Evolutionary conservation across 2,329 filamentous ascomycete genomes (phyloP).

Genomic region (Gyromitra esculenta): DNA sequence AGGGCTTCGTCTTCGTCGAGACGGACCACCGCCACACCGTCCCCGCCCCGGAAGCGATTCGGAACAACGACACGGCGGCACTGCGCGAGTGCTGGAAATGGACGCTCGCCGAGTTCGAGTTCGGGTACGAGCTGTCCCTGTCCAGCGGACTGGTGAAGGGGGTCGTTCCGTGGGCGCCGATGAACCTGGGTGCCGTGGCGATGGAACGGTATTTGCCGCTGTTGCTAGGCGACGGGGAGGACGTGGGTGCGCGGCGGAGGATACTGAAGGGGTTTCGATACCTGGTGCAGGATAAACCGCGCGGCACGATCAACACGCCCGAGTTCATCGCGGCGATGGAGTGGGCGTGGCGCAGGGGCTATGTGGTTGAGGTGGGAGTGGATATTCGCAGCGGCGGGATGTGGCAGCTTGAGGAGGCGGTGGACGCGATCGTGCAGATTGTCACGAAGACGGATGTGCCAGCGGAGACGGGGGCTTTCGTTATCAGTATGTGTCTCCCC

Average conservation of each 20-base stretch:
- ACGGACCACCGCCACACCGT: conserved; percentile 74
- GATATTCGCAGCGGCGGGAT: conserved; percentile 81
- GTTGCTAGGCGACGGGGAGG: conserved; percentile 64
- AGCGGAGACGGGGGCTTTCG: conserved; percentile 6
- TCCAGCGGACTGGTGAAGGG: conserved; percentile 71
- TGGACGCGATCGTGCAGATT: conserved; percentile 73
- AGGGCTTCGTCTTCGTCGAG: conserved; percentile 84
- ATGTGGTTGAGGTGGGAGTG: conserved; percentile 83
- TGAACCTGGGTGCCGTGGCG: conserved; percentile 71
- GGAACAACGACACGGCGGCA: conserved; percentile 60
- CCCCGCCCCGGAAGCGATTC: conserved; percentile 72
- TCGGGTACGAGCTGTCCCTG: conserved; percentile 67
- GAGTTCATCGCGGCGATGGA: conserved; percentile 73
- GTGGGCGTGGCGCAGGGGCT: conserved; percentile 71
- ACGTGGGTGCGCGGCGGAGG: conserved; percentile 67
- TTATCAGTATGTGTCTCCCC: conserved; percentile 10
- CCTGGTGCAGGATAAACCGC: conserved; percentile 79
- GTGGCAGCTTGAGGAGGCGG: conserved; percentile 75
- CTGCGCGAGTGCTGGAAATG: conserved; percentile 68
- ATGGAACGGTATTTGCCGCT: conserved; percentile 73
- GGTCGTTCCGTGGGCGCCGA: conserved; percentile 85
- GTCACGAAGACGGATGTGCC: conserved; percentile 7
- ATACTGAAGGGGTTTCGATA: conserved; percentile 80
- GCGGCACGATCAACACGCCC: conserved; percentile 71
- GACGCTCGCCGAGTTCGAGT: conserved; percentile 68